Base-by-base conservation (phyloP, 2,329 filamentous ascomycete genomes). In the Didymella arachidicola region DNA sequence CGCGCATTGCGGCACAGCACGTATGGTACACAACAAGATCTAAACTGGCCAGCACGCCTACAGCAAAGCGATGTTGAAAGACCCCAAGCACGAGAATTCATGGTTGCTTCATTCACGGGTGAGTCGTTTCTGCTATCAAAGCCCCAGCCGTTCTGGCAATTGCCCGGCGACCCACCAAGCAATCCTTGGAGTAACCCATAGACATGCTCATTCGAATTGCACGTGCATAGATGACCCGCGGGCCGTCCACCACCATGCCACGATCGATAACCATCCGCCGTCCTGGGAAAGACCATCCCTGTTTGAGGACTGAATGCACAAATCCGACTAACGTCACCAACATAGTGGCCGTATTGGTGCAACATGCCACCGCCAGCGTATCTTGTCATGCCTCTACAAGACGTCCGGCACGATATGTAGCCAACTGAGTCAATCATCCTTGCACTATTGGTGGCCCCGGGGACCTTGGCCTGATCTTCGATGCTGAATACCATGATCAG, bases 381-480 rank as follows among this genome's bases (percentile, higher is more conserved):
- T 42, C 27, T 29, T 50, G 45, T 30, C 30, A 34, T 51, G 27
- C 19, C 30, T 18, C 16, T 41, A 32, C n/a, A 16, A 30, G 27
- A 19, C 27, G 18, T 19, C 29, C n/a, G 46, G 26, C 32, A 51
- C 26, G 14, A 19, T 19, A 19, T 19, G 8, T 19, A 19, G 8
- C 36, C 36, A 39, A 19, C n/a, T 19, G 36, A 39, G 36, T 51
- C 39, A 41, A 39, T 34, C 14, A 12, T 2, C 19, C n/a, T n/a
- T 12, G 12, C 16, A 38, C 39, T 12, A 41, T 42, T 54, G 45
- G 50, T 45, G 25, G 50, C 22, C 7, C 22, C 6, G 27, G 39
- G n/a, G 41, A 54, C 46, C 41, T 53, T 19, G 34, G 34, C n/a
- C 30, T 46, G 46, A 54, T 54, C 50, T 47, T 59, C 51, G 50